Percentiles rank a stretch among this genome's conserved stretches.
Evolutionary conservation across 352 stramenopile genomes (phyloP).

Genomic region (Phytophthora sansomeana): DNA sequence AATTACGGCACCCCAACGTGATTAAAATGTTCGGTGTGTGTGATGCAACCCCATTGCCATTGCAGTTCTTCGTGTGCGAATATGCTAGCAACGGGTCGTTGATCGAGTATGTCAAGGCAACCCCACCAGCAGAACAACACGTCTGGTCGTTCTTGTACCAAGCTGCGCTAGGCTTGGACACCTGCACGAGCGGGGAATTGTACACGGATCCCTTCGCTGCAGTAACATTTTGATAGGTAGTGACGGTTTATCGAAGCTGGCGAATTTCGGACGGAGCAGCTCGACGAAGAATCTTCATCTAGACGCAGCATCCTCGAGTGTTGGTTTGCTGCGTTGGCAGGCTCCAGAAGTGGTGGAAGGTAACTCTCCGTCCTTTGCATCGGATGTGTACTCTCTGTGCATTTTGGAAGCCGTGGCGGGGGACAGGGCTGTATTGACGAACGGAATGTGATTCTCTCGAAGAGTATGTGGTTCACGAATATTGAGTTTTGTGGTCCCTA

Average conservation of each 20-base stretch:
- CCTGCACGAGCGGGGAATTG: slow-evolving; percentile 12
- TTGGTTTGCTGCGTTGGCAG: slow-evolving; percentile 10
- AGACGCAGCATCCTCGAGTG: too few species aligned
- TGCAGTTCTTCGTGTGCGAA: slow-evolving; percentile 10
- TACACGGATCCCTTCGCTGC: slow-evolving; percentile 35
- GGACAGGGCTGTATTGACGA: background rate
- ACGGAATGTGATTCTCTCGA: too few species aligned
- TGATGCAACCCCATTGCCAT: too few species aligned
- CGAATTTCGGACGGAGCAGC: slow-evolving; percentile 28
- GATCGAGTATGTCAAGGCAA: background rate
- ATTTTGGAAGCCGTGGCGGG: slow-evolving; percentile 20
- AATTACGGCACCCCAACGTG: background rate
- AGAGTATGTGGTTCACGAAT: too few species aligned
- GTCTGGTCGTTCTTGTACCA: slow-evolving; percentile 13
- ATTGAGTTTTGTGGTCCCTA: background rate
- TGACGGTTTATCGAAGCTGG: slow-evolving; percentile 28
- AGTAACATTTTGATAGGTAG: slow-evolving; percentile 40
- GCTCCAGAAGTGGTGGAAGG: slow-evolving; percentile 18
- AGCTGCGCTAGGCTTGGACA: slow-evolving; percentile 12
- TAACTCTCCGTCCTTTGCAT: background rate
- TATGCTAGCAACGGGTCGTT: slow-evolving; percentile 3
- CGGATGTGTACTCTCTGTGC: slow-evolving; percentile 27
- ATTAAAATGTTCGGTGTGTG: background rate
- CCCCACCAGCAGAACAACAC: background rate
- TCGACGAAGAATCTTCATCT: background rate